These are phyloP conservation scores for Coemansia sp. DNA, from an alignment of 192 early-diverging fungal species.

Conservation along the genomic window DNA sequence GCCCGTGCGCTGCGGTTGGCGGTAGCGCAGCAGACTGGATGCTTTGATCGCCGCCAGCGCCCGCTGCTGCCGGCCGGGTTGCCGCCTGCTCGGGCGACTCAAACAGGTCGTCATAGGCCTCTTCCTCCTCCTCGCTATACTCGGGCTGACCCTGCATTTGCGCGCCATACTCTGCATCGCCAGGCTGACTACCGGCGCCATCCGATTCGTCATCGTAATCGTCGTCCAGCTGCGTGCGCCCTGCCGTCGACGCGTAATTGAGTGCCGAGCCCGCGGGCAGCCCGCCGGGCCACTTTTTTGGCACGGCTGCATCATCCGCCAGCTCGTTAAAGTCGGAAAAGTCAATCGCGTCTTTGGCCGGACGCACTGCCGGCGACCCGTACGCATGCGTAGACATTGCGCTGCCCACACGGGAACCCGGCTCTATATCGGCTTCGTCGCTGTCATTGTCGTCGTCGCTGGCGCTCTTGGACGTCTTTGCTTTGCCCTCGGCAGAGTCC, in stretches of 20 bases:
- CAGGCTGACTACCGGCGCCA: no score
- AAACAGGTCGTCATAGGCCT: conserved; percentile 51
- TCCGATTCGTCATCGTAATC: conserved; percentile 48
- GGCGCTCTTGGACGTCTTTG: conserved; percentile 10
- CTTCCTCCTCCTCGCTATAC: conserved; percentile 33
- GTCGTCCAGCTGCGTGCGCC: conserved; percentile 53
- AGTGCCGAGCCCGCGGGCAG: conserved; percentile 1
- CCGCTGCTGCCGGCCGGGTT: background rate
- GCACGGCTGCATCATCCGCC: conserved; percentile 59
- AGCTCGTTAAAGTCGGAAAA: conserved; percentile 80
- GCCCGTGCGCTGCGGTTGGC: background rate
- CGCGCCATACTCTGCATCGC: no score
- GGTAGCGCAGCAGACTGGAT: background rate
- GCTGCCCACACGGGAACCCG: no score
- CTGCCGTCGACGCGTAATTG: conserved; percentile 6
- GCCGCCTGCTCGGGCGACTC: conserved; percentile 24
- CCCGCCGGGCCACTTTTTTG: conserved; percentile 11
- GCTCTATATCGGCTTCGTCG: background rate
- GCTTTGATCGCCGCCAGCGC: background rate
- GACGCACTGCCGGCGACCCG: conserved; percentile 47
- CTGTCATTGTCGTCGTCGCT: conserved; percentile 43
- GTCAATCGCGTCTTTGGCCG: conserved; percentile 71
- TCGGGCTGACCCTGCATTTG: no score
- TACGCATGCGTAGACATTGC: background rate
- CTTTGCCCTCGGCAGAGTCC: conserved; percentile 9